Base-by-base conservation (phyloP, 345 rosid species). In the Hibiscus trionum region DNA sequence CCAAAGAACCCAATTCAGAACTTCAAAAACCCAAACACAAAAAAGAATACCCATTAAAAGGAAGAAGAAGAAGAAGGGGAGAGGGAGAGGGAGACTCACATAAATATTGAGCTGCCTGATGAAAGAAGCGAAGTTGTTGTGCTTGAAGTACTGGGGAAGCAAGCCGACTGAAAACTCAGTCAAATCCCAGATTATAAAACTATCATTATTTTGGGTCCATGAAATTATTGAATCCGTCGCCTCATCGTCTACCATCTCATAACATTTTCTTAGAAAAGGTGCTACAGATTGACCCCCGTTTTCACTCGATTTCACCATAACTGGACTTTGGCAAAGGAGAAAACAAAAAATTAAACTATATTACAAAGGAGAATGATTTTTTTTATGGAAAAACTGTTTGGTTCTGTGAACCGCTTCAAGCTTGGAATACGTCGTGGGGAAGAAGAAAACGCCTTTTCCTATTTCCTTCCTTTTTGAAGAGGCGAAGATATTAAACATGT, bases 21-120 rank as follows among this genome's bases (percentile, higher is more conserved):
- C 59, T 19, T 19, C 59, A 3, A 55, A 19, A 55, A 17, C 27
- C 26, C 27, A 19, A 53, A 7, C 58, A 11, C n/a, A 52, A 66
- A 66, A 60, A 10, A 31, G 19, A 65, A 73, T 39, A 70, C 4
- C 65, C 21, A 72, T 31, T 4, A 55, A 27, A 24, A 50, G 58
- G 58, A 16, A 69, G 61, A 50, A 33, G 63, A 57, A 74, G 59
- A 70, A 61, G 63, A 26, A 46, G 56, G 16, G 1, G 24, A n/a
- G n/a, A n/a, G 37, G 37, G 6, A 33, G 37, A 33, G 37, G 37
- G 37, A 46, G 52, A 81, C 93, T 76, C 73, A 90, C 98, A 73
- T 90, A 93, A 78, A 93, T 93, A 55, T 93, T 93, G 76, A 93
- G 98, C 75, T 90, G 98, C 69, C 98, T 82, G 80, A 93, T 80